phyloP scores from a whole-genome alignment of 805 yeast species.

The Osmozyma mogii region DNA sequence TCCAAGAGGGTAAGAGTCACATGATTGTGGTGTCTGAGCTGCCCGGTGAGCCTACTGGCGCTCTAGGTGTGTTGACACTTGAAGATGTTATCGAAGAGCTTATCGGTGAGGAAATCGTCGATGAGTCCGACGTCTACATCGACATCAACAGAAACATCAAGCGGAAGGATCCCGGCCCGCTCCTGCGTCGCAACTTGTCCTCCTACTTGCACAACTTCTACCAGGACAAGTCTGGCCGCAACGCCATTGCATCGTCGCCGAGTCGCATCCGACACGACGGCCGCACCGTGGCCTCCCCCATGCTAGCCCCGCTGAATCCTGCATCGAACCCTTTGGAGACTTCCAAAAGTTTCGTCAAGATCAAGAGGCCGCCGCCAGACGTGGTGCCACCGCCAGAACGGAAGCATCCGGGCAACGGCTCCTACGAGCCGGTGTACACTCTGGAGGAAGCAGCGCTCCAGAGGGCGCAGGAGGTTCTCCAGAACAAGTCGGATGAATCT shows the following conservation, averaged over 20 bases:
- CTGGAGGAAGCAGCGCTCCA: constrained; percentile 39
- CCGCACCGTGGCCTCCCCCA: too few relatives aligned
- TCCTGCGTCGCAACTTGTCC: constrained; percentile 60
- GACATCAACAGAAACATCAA: constrained; percentile 86
- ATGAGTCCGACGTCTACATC: constrained; percentile 88
- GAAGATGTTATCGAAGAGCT: constrained; percentile 98
- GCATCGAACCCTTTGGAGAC: constrained; percentile 68
- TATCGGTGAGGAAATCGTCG: constrained; percentile 96
- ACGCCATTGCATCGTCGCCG: constrained; percentile 19
- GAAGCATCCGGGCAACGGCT: constrained; percentile 7
- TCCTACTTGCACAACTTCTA: constrained; percentile 61
- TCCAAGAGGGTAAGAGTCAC: constrained; percentile 96
- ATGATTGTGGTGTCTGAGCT: constrained; percentile 86
- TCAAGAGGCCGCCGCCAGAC: constrained; percentile 45
- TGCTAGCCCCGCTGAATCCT: constrained; percentile 33
- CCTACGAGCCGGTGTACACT: constrained; percentile 31
- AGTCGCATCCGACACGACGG: constrained; percentile 7
- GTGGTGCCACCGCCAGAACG: constrained; percentile 18
- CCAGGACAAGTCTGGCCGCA: constrained; percentile 22
- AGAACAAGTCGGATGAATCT: constrained; percentile 1
- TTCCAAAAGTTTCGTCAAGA: constrained; percentile 56
- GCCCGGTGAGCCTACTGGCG: constrained; percentile 81
- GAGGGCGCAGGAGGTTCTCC: constrained; percentile 10
- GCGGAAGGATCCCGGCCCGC: constrained; percentile 67
- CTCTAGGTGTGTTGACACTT: constrained; percentile 83